A percentile compares a stretch with the other conserved stretches of the same genome.
Conservation (phyloP, 495 filamentous ascomycete genomes). For the Tetracladium marchalianum region DNA sequence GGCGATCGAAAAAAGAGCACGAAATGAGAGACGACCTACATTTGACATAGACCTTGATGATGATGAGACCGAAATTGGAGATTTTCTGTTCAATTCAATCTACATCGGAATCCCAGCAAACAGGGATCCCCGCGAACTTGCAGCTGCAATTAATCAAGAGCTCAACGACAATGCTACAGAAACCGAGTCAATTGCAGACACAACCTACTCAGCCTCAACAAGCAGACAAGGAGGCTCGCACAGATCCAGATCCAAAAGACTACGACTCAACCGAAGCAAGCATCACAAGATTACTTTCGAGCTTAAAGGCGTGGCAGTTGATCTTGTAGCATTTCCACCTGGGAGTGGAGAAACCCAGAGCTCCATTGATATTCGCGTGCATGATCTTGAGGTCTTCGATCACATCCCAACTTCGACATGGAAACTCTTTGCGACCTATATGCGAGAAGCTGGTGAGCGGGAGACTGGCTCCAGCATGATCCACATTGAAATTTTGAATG, state of each 20-base stretch:
- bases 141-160: conserved; percentile 74
- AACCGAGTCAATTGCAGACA: conserved; percentile 75
- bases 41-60: conserved; percentile 42
- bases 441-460: conserved; percentile 73
- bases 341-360: conserved; percentile 70
- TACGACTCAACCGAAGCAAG: conserved; percentile 76
- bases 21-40: conserved; percentile 31
- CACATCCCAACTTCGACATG: conserved; percentile 92
- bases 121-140: conserved; percentile 69
- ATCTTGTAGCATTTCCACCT: conserved; percentile 76
- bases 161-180: conserved; percentile 82
- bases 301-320: conserved; percentile 73
- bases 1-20: conserved; percentile 57
- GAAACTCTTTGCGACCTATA: conserved; percentile 95
- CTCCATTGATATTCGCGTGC: conserved; percentile 72
- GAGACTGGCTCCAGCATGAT: conserved; percentile 83
- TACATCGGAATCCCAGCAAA: conserved; percentile 91
- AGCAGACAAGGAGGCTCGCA: conserved; percentile 36
- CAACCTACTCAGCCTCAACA: conserved; percentile 51
- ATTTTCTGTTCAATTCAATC: conserved; percentile 97
- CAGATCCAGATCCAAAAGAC: conserved; percentile 40
- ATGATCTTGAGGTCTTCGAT: conserved; percentile 85
- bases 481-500: conserved; percentile 78
- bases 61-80: conserved; percentile 79
- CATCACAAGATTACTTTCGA: conserved; percentile 95